Evolutionary conservation across 805 yeast genomes (phyloP), one percentile per base, ranked within the genome.

Genomic region (Hermanozyma aechmeae): DNA sequence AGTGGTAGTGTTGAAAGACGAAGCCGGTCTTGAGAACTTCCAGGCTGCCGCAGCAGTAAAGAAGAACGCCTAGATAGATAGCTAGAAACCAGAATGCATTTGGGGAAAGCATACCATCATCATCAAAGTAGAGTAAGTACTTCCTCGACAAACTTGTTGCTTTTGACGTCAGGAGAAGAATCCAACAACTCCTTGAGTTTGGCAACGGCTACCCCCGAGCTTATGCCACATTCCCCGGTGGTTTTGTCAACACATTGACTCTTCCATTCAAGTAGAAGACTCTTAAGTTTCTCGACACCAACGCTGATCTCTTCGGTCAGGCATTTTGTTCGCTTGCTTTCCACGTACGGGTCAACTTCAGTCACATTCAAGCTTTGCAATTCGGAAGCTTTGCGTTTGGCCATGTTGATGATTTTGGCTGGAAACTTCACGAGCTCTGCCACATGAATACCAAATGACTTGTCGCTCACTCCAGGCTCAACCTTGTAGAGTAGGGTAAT

Each of bases 341-440:
- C 63, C 15, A 64, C 61, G 25, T 57, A 56, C 2, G 57, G 56
- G 31, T 62, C 69, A 23, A 53, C 55, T 15, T 53, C 57, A 10
- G 37, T 43, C 9, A 34, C 35, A 49, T 33, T 61, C 56, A 34
- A 56, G 33, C 74, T 82, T 51, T 84, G 95, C 29, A 92, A 64
- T 47, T 92, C 97, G 4, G 70, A 62, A 0, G 96, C 94, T 52
- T 89, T 89, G 36, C 97, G 72, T 49, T 89, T 92, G 6, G 98
- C 96, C 97, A 92, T 92, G 33, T 73, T 70, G 27, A 92, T 76
- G 28, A 92, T 92, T 53, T 92, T 92, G 15, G 64, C 60, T 2
- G 97, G 98, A 54, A 92, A 92, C 42, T 83, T 80, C 13, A 89
- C 97, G 17, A 89, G 76, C 55, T 92, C 96, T 0, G 97, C 97